phyloP scores from a whole-genome alignment of 2,329 filamentous ascomycete genomes.

The Cladosporium oxysporum region DNA sequence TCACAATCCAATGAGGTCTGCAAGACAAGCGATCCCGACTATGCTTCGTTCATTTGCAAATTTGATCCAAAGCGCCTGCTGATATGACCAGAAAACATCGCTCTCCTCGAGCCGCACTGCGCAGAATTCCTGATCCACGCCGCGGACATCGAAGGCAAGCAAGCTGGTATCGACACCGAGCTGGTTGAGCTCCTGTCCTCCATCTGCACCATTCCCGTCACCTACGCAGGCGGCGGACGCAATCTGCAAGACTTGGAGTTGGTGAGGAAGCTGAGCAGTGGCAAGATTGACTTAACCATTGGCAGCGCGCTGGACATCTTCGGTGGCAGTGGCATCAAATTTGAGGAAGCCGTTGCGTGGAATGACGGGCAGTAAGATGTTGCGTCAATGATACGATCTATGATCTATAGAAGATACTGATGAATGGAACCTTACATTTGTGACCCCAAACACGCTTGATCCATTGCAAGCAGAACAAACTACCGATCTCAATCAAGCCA shows the following conservation, averaged over 20 bases:
- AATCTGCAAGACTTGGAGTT: conserved; percentile 78
- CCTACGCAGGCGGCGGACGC: conserved; percentile 92
- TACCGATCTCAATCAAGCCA: background rate
- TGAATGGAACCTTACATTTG: background rate
- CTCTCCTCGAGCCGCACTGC: conserved; percentile 82
- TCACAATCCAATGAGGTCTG: background rate
- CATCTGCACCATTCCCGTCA: conserved; percentile 92
- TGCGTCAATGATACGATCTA: background rate
- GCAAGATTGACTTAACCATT: conserved; percentile 89
- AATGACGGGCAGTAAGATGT: conserved; percentile 53
- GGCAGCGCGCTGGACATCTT: conserved; percentile 96
- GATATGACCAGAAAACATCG: conserved; percentile 67
- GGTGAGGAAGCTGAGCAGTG: conserved; percentile 75
- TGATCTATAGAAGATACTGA: background rate
- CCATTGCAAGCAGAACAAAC: background rate
- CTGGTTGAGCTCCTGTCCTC: conserved; percentile 74
- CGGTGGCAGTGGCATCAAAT: conserved; percentile 80
- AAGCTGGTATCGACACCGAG: conserved; percentile 84
- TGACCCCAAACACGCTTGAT: background rate
- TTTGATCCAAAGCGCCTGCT: background rate
- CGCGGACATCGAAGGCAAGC: conserved; percentile 92
- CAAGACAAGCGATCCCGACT: background rate
- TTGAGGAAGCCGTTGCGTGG: conserved; percentile 89
- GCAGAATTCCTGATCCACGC: conserved; percentile 97
- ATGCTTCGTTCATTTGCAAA: background rate